A percentile compares a stretch with the other conserved stretches of the same genome.
phyloP scores from a whole-genome alignment of 2,329 filamentous ascomycete genomes.

The Orbilia javanica region DNA sequence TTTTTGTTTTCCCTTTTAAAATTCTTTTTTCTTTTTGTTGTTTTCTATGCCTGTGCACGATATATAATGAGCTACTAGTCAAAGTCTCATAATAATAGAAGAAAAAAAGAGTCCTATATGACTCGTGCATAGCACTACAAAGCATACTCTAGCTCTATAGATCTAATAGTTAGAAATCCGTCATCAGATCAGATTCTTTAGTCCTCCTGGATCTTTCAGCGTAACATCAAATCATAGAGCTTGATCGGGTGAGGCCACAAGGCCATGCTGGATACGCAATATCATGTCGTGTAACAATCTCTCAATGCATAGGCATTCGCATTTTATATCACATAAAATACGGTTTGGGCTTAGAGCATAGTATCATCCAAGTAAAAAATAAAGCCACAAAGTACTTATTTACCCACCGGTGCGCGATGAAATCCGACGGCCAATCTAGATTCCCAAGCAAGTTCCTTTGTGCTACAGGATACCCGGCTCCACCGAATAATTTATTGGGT shows the following conservation, averaged over 20 bases:
- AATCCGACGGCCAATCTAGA: constrained; percentile 32
- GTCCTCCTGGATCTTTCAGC: not conserved
- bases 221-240: not conserved
- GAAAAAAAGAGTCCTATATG: not conserved
- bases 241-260: constrained; percentile 10
- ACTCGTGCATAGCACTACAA: not conserved
- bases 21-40: too few relatives aligned
- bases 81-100: too few relatives aligned
- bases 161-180: not conserved
- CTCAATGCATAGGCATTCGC: not conserved
- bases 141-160: not conserved
- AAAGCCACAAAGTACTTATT: not conserved
- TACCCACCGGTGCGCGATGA: not conserved
- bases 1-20: too few relatives aligned
- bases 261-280: constrained; percentile 44
- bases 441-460: constrained; percentile 21
- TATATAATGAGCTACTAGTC: not conserved
- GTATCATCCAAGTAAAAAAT: not conserved
- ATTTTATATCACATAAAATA: not conserved
- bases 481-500: constrained; percentile 2
- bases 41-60: too few relatives aligned
- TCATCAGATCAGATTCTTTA: not conserved
- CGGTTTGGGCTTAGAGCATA: constrained; percentile 3
- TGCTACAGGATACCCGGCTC: not conserved
- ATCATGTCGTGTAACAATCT: constrained; percentile 44